Conservation (phyloP, 2,329 filamentous ascomycete species). For the Calcarisporium arbuscula region DNA sequence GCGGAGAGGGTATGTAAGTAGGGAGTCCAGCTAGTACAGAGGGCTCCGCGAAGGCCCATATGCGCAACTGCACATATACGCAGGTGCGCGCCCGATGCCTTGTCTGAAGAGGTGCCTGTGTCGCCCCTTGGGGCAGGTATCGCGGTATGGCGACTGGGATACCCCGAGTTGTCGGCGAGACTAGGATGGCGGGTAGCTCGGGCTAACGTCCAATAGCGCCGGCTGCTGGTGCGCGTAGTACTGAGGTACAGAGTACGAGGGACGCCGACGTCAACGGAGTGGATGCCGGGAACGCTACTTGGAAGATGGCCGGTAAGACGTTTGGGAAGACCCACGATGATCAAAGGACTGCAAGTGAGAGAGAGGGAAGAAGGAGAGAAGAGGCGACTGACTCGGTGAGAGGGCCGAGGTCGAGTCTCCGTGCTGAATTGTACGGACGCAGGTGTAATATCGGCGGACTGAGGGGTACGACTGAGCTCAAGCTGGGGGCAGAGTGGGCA, state of each 20-base stretch:
- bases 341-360: no score
- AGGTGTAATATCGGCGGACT: slow-evolving; percentile 34
- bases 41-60: no score
- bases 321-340: no score
- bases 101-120: no score
- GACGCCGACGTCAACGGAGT: slow-evolving; percentile 10
- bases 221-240: slow-evolving; percentile 4
- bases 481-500: slow-evolving; percentile 14
- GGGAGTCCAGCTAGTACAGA: slow-evolving; percentile 14
- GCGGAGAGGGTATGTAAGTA: slow-evolving; percentile 19
- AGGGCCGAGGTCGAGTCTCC: slow-evolving; percentile 26
- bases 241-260: no score
- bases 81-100: no score
- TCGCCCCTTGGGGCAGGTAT: no score
- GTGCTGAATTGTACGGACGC: slow-evolving; percentile 37
- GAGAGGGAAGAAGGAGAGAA: slow-evolving; percentile 27
- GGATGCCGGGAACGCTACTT: slow-evolving; percentile 10
- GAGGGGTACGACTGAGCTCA: slow-evolving; percentile 30
- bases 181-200: slow-evolving; percentile 16
- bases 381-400: slow-evolving; percentile 37
- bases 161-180: no score
- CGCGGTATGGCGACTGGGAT: no score
- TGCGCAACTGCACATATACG: no score
- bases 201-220: slow-evolving; percentile 15
- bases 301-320: no score